Conservation (phyloP, 2,329 filamentous ascomycete species). For the Xylaria sp. region DNA sequence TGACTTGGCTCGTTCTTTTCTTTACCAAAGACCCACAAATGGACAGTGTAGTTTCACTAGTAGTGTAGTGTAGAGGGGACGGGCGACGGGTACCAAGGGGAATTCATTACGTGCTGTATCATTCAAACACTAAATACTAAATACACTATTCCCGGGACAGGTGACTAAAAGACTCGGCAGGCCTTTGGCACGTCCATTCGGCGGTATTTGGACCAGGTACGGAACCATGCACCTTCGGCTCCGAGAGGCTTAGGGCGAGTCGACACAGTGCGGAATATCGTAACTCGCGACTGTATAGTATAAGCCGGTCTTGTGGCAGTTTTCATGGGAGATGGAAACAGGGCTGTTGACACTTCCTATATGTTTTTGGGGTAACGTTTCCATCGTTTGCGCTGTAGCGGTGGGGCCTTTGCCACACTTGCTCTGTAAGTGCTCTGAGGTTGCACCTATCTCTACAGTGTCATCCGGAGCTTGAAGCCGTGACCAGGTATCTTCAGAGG, state of each 20-base stretch:
- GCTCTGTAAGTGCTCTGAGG: not conserved
- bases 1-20: not conserved
- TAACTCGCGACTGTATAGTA: not conserved
- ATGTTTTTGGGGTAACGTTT: conserved; percentile 2
- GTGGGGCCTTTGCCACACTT: conserved; percentile 2
- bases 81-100: conserved; percentile 7
- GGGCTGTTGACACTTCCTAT: not conserved
- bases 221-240: conserved; percentile 15
- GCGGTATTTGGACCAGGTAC: conserved; percentile 7
- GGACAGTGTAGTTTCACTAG: not conserved
- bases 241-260: conserved; percentile 13
- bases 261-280: not conserved
- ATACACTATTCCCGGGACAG: conserved; percentile 2
- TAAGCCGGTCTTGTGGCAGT: not conserved
- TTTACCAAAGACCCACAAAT: conserved; percentile 5
- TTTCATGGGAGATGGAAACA: not conserved
- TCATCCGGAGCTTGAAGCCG: conserved; percentile 10
- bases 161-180: conserved; percentile 20
- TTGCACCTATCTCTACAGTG: not conserved
- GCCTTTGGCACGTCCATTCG: conserved; percentile 7
- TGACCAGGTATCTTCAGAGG: not conserved
- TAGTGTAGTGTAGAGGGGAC: not conserved
- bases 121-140: not conserved
- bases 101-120: not conserved
- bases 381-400: not conserved